phyloP scores from a whole-genome alignment of 2,329 filamentous ascomycete species.

The Septoria petroselini region DNA sequence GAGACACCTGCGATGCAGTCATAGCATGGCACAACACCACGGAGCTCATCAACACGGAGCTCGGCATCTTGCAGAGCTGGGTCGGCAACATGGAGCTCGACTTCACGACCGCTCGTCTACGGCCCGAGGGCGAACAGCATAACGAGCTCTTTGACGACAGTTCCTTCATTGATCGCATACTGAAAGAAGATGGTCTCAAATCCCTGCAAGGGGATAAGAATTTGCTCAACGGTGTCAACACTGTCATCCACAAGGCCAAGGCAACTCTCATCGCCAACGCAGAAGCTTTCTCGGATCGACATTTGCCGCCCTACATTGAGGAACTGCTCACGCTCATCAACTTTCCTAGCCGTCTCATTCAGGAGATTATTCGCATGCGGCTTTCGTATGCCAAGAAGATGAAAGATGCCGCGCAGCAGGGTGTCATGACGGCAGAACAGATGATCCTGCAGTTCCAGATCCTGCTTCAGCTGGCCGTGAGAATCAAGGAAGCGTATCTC shows the following conservation, averaged over 20 bases:
- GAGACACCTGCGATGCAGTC: conserved; percentile 80
- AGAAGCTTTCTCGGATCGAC: conserved; percentile 77
- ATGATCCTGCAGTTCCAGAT: conserved; percentile 98
- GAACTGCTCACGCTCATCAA: conserved; percentile 94
- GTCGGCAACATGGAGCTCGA: conserved; percentile 94
- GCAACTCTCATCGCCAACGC: conserved; percentile 84
- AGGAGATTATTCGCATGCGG: conserved; percentile 92
- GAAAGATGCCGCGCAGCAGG: conserved; percentile 90
- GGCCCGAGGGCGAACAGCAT: conserved; percentile 58
- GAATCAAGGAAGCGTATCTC: conserved; percentile 86
- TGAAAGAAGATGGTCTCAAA: conserved; percentile 93
- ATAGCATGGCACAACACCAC: conserved; percentile 97
- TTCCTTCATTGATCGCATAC: conserved; percentile 86
- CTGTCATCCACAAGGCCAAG: conserved; percentile 91
- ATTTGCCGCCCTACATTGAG: conserved; percentile 93
- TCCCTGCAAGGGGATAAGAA: conserved; percentile 82
- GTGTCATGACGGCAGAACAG: conserved; percentile 90
- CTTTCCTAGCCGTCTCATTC: conserved; percentile 90
- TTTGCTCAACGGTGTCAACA: conserved; percentile 78
- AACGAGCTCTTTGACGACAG: conserved; percentile 82
- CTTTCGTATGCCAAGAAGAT: conserved; percentile 90
- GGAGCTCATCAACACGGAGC: conserved; percentile 89
- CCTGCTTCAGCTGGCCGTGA: conserved; percentile 82
- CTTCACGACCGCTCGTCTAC: conserved; percentile 72
- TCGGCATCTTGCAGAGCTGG: conserved; percentile 89